A percentile compares a stretch with the other conserved stretches of the same genome.
phyloP scores from a whole-genome alignment of 129 eudicot species.

The Saussurea involucrata region DNA sequence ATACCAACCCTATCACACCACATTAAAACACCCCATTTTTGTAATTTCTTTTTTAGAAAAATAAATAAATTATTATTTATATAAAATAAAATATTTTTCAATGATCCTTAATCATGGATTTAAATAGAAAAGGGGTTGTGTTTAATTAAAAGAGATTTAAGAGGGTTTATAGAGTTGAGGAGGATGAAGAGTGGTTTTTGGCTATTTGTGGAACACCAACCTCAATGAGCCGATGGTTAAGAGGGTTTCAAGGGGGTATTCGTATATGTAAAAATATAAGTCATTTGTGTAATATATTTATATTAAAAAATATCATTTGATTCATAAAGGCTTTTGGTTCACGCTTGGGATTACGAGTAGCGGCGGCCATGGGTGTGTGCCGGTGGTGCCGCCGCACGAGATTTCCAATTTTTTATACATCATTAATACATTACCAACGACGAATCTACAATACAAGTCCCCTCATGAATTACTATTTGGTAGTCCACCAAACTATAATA shows the following conservation, averaged over 20 bases:
- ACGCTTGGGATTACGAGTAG: too few relatives aligned
- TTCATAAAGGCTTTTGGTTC: too few relatives aligned
- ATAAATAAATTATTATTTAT: neutral
- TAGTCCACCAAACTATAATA: too few relatives aligned
- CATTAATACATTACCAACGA: too few relatives aligned
- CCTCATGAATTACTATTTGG: too few relatives aligned
- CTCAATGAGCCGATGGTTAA: slow-evolving; percentile 1
- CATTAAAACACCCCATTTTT: slow-evolving; percentile 15
- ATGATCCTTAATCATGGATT: neutral
- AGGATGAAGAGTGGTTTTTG: slow-evolving; percentile 14
- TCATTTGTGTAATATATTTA: neutral
- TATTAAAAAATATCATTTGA: too few relatives aligned
- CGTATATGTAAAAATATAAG: neutral
- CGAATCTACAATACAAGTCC: too few relatives aligned
- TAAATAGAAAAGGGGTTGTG: neutral
- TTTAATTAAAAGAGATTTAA: neutral
- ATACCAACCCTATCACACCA: slow-evolving; percentile 17
- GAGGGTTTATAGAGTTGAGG: neutral
- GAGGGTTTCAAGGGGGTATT: slow-evolving; percentile 1
- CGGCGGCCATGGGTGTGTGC: too few relatives aligned
- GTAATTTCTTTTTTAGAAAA: neutral
- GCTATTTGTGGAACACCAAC: neutral
- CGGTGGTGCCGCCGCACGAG: too few relatives aligned
- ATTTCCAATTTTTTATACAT: too few relatives aligned
- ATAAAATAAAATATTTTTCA: neutral